A percentile compares a stretch with the other conserved stretches of the same genome.
Evolutionary conservation across 1,284 basidiomycete species (phyloP).

Genomic region (Schizophyllum amplum): DNA sequence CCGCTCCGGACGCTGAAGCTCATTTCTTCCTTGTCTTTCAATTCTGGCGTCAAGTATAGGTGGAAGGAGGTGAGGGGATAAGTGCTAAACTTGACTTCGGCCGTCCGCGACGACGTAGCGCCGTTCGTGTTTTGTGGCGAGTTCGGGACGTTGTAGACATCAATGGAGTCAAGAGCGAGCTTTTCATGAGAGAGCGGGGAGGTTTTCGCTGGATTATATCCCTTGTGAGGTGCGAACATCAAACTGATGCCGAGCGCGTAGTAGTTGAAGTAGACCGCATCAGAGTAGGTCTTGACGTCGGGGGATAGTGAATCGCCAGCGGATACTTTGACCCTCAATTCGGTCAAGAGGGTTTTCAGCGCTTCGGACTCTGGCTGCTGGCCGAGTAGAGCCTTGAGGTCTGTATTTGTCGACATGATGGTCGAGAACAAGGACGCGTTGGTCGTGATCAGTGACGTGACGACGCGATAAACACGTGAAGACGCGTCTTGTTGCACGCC

Average conservation of each 20-base stretch:
- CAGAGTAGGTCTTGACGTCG: conserved; percentile 70
- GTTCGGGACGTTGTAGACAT: conserved; percentile 63
- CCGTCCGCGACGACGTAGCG: conserved; percentile 26
- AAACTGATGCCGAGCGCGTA: conserved; percentile 71
- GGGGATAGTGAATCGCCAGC: conserved; percentile 21
- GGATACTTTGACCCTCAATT: conserved; percentile 26
- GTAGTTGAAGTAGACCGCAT: conserved; percentile 83
- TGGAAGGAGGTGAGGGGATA: conserved; percentile 44
- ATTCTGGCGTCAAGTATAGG: conserved; percentile 30
- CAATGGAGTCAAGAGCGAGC: conserved; percentile 61
- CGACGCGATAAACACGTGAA: neutral
- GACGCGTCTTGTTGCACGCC: neutral
- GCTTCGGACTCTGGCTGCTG: conserved; percentile 34
- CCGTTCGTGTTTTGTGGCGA: conserved; percentile 16
- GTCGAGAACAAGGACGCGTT: conserved; percentile 7
- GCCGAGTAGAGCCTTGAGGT: conserved; percentile 34
- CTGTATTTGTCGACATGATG: conserved; percentile 8
- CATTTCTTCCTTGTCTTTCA: conserved; percentile 29
- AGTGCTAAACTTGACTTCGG: conserved; percentile 43
- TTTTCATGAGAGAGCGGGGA: neutral
- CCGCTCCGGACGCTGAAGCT: conserved; percentile 24
- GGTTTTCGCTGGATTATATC: conserved; percentile 50
- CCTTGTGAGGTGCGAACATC: conserved; percentile 51
- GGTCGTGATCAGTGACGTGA: neutral
- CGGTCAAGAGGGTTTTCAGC: conserved; percentile 36